Percentiles rank a stretch among this genome's conserved stretches.
These are phyloP conservation scores for Umbilicaria muhlenbergii DNA, from an alignment of 495 filamentous ascomycete genomes.

Conservation along the genomic window DNA sequence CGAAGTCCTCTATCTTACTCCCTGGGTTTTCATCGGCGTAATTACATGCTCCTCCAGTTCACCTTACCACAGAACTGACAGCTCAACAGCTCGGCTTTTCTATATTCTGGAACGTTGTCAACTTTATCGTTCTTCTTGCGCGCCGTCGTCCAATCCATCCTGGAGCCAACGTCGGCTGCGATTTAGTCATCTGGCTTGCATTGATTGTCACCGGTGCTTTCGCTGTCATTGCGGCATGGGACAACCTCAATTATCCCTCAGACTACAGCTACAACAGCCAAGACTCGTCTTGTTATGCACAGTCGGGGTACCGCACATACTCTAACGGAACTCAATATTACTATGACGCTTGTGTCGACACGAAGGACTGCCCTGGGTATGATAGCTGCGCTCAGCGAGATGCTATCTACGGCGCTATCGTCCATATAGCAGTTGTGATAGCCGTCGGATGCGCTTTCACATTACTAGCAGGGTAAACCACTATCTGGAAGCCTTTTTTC, in stretches of 20 bases:
- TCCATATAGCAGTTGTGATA: not conserved
- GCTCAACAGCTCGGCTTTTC: constrained; percentile 8
- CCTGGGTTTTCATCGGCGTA: constrained; percentile 14
- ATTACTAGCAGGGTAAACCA: not conserved
- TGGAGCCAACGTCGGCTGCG: constrained; percentile 16
- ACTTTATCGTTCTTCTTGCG: constrained; percentile 8
- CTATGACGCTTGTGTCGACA: not conserved
- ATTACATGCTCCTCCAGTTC: not conserved
- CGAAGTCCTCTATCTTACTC: not conserved
- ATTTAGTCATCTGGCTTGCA: constrained; percentile 20
- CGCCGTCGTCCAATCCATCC: constrained; percentile 13
- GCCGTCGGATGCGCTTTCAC: constrained; percentile 1
- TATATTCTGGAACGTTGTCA: constrained; percentile 9
- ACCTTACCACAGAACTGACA: not conserved
- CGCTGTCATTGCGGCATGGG: not conserved
- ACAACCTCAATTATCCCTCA: not conserved
- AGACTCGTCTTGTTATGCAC: no score
- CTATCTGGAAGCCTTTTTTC: constrained; percentile 8
- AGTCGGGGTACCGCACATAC: no score
- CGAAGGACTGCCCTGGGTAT: not conserved
- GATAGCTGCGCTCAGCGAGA: not conserved
- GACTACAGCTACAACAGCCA: no score
- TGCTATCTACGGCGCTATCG: not conserved
- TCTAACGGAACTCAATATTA: not conserved
- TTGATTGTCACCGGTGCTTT: constrained; percentile 11